Percentiles rank a stretch among this genome's conserved stretches.
phyloP scores from a whole-genome alignment of 192 early-diverging fungal genomes.

The Gaertneriomyces semiglobifer region DNA sequence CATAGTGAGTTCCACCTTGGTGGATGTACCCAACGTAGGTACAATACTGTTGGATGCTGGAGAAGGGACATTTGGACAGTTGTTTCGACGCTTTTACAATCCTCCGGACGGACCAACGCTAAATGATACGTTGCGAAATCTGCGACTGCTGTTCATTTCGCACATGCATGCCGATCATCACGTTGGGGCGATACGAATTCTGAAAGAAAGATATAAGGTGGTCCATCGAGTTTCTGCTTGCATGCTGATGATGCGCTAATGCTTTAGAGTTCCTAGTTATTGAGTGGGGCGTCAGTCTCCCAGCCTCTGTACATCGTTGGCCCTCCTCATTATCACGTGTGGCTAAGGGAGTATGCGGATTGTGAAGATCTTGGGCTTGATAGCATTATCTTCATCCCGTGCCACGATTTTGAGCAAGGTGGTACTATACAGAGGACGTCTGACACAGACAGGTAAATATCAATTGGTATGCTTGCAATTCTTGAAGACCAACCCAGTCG shows the following conservation, averaged over 20 bases:
- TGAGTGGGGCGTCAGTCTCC: too few relatives aligned
- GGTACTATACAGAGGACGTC: not conserved
- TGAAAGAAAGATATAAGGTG: constrained; percentile 70
- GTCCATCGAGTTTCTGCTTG: too few relatives aligned
- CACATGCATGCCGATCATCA: constrained; percentile 99
- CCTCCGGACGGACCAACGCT: constrained; percentile 31
- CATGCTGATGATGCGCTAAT: too few relatives aligned
- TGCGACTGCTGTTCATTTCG: constrained; percentile 82
- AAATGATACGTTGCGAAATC: constrained; percentile 36
- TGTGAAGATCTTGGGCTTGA: constrained; percentile 63
- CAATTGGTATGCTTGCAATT: not conserved
- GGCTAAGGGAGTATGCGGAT: constrained; percentile 68
- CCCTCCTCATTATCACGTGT: constrained; percentile 51
- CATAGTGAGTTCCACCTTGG: constrained; percentile 67
- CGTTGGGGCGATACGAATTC: constrained; percentile 72
- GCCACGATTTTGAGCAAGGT: not conserved
- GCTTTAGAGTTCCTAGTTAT: not conserved
- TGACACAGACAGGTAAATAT: not conserved
- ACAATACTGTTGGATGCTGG: constrained; percentile 83
- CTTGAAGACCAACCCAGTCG: not conserved
- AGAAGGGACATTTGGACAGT: constrained; percentile 82
- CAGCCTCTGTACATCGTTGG: constrained; percentile 45
- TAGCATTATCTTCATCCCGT: constrained; percentile 44
- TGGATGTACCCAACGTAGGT: constrained; percentile 59
- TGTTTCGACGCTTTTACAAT: constrained; percentile 61